Evolutionary conservation across 106 monocot species (phyloP), one percentile per base, ranked within the genome.

Genomic region (Apostasia shenzhenica): DNA sequence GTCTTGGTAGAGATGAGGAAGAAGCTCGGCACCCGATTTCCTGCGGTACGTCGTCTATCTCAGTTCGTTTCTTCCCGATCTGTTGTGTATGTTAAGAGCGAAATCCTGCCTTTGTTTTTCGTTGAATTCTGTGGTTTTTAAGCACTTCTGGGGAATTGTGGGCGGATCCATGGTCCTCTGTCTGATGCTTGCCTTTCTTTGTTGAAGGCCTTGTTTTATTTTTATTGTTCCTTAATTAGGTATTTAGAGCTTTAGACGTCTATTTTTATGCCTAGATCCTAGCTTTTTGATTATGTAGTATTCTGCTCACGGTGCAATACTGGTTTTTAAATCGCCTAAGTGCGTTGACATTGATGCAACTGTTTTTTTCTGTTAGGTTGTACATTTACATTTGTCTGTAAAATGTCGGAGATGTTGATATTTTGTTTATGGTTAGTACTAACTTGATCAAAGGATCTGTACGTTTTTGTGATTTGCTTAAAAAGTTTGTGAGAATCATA

Each of bases 11-110:
- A 74, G 80, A 94, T 95, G 94, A 95, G 91, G 85, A 95, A 95
- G 85, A 97, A 97, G 82, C 89, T 97, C 48, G 97, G 92, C 59
- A 92, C 97, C 14, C 89, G 97, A 51, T 97, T 97, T 45, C 97
- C 97, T 40, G 97, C 97, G 80, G 97, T 95, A 78, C 44, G 87
- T 65, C 26, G 13, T 64, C 69, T 26, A 26, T 49, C 39, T 43
- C 47, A 54, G 10, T 4, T 68, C 39, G 4, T 67, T 48, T 59
- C 13, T 55, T 56, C 43, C 44, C 8, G 47, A 48, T 48, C 43
- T 37, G 48, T 48, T 26, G 26, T 26, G 0, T 26, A 26, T 26
- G 26, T 26, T 26, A 26, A 26, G 26, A 26, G 26, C 26, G 26
- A 26, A 26, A 26, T 10, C 52, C 10, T 52, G 4, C 52, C 10